These are phyloP conservation scores for Neurospora pannonica DNA, from an alignment of 495 filamentous ascomycete species.

Conservation along the genomic window DNA sequence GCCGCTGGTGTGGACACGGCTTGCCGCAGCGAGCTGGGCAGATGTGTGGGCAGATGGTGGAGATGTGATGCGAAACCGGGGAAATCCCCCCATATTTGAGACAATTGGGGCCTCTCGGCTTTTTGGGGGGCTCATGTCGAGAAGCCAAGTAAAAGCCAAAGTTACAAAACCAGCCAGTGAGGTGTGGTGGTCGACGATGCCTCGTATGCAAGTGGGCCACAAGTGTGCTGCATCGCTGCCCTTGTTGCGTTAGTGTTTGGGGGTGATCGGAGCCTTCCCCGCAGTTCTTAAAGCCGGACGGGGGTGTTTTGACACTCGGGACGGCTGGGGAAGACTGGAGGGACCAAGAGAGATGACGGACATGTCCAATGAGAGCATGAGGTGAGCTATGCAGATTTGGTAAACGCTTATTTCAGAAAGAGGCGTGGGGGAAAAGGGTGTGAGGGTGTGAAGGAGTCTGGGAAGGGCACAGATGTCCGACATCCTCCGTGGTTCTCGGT, in stretches of 20 bases:
- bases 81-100: not conserved
- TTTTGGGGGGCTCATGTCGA: not conserved
- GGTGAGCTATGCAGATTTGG: constrained; percentile 24
- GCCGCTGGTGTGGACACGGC: not conserved
- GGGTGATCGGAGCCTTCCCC: constrained; percentile 16
- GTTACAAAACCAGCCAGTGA: not conserved
- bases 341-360: not conserved
- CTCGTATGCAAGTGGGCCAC: not conserved
- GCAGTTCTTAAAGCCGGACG: constrained; percentile 7
- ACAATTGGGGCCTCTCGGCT: not conserved
- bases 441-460: not conserved
- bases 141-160: not conserved
- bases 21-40: not conserved
- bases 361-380: constrained; percentile 13
- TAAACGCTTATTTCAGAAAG: constrained; percentile 9
- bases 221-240: constrained; percentile 8
- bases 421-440: constrained; percentile 11
- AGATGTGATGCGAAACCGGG: not conserved
- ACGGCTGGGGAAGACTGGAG: not conserved
- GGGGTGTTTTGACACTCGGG: constrained; percentile 4
- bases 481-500: constrained; percentile 1
- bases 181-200: not conserved
- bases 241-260: constrained; percentile 15
- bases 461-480: constrained; percentile 3
- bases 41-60: not conserved